Percentiles rank a stretch among this genome's conserved stretches.
These are phyloP conservation scores for Fusarium buxicola DNA, from an alignment of 2,329 filamentous ascomycete species.

Conservation along the genomic window DNA sequence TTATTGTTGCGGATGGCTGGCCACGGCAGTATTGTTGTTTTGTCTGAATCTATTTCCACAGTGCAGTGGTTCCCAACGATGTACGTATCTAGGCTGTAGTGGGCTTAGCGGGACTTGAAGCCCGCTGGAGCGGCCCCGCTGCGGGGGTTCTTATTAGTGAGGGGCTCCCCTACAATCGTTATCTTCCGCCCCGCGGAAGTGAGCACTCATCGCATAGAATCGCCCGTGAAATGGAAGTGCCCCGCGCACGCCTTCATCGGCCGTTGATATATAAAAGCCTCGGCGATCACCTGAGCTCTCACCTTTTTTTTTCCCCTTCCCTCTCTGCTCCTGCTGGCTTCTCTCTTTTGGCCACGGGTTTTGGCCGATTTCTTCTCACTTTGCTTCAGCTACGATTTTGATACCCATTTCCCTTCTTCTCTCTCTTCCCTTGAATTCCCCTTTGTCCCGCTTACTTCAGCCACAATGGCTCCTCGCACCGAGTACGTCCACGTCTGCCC, in stretches of 20 bases:
- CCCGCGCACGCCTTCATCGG: constrained; percentile 18
- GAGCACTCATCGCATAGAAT: background rate
- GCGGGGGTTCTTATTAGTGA: constrained; percentile 27
- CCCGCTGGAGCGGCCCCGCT: constrained; percentile 16
- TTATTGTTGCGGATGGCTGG: background rate
- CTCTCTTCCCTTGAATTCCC: background rate
- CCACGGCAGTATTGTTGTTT: background rate
- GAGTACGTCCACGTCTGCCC: constrained; percentile 52
- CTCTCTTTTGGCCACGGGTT: background rate
- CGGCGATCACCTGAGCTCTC: constrained; percentile 18
- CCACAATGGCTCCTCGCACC: constrained; percentile 57
- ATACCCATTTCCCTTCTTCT: constrained; percentile 9
- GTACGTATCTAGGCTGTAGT: constrained; percentile 9
- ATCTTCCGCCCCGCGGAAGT: constrained; percentile 4
- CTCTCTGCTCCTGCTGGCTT: constrained; percentile 4
- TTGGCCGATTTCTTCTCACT: background rate
- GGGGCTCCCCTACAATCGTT: constrained; percentile 9
- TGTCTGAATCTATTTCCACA: background rate
- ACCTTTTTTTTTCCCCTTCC: background rate
- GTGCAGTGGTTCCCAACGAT: constrained; percentile 6
- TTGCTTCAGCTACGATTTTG: background rate
- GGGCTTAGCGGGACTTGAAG: background rate
- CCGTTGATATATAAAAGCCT: constrained; percentile 25
- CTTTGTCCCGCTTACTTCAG: background rate
- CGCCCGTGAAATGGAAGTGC: constrained; percentile 8